These are phyloP conservation scores for Mallotus repandus DNA, from an alignment of 441 rosid genomes.

Conservation along the genomic window DNA sequence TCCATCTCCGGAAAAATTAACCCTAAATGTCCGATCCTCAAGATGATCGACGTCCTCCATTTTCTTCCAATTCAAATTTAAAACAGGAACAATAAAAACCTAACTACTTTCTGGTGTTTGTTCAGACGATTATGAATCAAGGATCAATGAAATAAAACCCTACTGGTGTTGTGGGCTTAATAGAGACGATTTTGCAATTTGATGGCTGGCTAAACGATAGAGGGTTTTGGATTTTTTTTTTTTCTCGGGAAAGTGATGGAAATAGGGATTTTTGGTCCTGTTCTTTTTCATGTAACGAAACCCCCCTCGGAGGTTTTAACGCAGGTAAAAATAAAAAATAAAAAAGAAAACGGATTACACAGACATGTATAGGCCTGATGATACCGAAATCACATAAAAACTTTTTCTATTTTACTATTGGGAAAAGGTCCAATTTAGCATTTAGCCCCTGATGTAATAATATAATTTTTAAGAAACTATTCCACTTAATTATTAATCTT, in stretches of 20 bases:
- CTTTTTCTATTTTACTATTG: too few relatives aligned
- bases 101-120: background rate
- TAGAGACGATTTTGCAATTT: too few relatives aligned
- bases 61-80: conserved; percentile 26
- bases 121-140: background rate
- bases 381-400: too few relatives aligned
- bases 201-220: too few relatives aligned
- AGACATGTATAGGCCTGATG: too few relatives aligned
- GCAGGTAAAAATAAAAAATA: background rate
- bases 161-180: background rate
- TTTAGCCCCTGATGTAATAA: too few relatives aligned
- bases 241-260: conserved; percentile 17
- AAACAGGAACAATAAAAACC: conserved; percentile 4
- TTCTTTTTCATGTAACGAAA: conserved; percentile 6
- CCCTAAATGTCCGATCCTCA: conserved; percentile 78
- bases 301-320: conserved; percentile 6
- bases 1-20: conserved; percentile 67
- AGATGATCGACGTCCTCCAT: conserved; percentile 35
- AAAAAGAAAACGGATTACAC: background rate
- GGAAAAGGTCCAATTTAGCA: too few relatives aligned
- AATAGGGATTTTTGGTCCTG: background rate
- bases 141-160: too few relatives aligned
- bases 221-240: background rate
- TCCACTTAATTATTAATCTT: too few relatives aligned
- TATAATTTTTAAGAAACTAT: too few relatives aligned